These are phyloP conservation scores for Torulaspora franciscae DNA, from an alignment of 805 yeast species.

Conservation along the genomic window DNA sequence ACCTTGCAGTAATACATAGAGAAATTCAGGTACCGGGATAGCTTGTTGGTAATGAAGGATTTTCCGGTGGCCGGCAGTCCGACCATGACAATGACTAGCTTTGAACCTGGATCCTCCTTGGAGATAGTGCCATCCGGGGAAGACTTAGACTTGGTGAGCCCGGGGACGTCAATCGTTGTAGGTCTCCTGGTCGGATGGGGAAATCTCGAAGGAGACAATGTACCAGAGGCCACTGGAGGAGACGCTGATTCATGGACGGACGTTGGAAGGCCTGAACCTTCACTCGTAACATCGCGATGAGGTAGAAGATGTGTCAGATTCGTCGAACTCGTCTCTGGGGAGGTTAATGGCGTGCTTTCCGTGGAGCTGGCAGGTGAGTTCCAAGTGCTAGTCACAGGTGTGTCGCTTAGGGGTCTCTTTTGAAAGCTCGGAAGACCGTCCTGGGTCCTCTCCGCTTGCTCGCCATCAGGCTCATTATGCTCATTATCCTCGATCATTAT, in stretches of 20 bases:
- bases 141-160: slow-evolving; percentile 74
- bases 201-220: slow-evolving; percentile 25
- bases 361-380: slow-evolving; percentile 47
- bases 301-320: slow-evolving; percentile 10
- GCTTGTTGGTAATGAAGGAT: slow-evolving; percentile 85
- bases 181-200: slow-evolving; percentile 49
- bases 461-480: slow-evolving; percentile 1
- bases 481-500: slow-evolving; percentile 10
- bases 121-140: slow-evolving; percentile 72
- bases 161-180: slow-evolving; percentile 87
- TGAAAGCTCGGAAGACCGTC: slow-evolving; percentile 50
- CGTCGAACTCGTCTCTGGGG: slow-evolving; percentile 27
- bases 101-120: slow-evolving; percentile 66
- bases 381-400: slow-evolving; percentile 58
- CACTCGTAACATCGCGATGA: neutral
- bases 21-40: slow-evolving; percentile 89
- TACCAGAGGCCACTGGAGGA: slow-evolving; percentile 9
- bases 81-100: slow-evolving; percentile 91
- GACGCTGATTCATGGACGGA: slow-evolving; percentile 1
- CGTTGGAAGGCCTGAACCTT: neutral
- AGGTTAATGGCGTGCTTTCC: slow-evolving; percentile 30
- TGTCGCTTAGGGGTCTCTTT: slow-evolving; percentile 68
- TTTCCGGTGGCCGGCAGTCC: slow-evolving; percentile 96
- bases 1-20: slow-evolving; percentile 85
- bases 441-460: slow-evolving; percentile 1